Evolutionary conservation across 2,329 filamentous ascomycete genomes (phyloP).

Genomic region (Stagonosporopsis vannaccii): DNA sequence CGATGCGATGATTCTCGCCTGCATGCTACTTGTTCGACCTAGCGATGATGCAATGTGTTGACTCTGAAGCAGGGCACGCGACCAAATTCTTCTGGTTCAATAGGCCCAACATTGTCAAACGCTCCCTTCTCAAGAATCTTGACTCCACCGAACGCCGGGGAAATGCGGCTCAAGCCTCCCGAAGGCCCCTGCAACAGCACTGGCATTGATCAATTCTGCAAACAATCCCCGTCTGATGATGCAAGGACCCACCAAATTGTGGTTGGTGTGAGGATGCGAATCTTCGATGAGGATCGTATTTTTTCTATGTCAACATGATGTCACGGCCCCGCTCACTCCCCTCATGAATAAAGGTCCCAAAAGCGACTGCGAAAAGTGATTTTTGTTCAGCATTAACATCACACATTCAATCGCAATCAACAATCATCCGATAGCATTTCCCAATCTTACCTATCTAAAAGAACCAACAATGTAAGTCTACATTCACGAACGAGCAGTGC

Average conservation of each 20-base stretch:
- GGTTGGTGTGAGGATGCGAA: slow-evolving; percentile 11
- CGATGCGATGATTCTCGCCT: neutral
- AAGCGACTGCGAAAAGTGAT: slow-evolving; percentile 1
- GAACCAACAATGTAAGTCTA: slow-evolving; percentile 10
- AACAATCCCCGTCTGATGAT: slow-evolving; percentile 14
- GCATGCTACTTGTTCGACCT: neutral
- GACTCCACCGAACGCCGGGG: slow-evolving; percentile 8
- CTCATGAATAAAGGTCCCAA: slow-evolving; percentile 6
- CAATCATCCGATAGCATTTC: neutral
- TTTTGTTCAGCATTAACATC: neutral
- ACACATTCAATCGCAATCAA: neutral
- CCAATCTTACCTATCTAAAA: neutral
- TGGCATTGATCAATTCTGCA: slow-evolving; percentile 11
- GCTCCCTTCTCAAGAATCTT: neutral
- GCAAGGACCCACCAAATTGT: slow-evolving; percentile 15
- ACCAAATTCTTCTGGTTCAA: neutral
- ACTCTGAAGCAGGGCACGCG: slow-evolving; percentile 6
- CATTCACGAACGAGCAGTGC: neutral
- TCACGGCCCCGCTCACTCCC: slow-evolving; percentile 14
- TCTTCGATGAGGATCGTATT: slow-evolving; percentile 18
- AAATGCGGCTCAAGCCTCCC: slow-evolving; percentile 14
- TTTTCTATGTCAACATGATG: slow-evolving; percentile 21
- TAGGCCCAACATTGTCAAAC: slow-evolving; percentile 7
- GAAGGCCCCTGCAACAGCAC: slow-evolving; percentile 9
- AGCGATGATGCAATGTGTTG: slow-evolving; percentile 18